Conservation (phyloP, 2,329 filamentous ascomycete species). For the Sporothrix protearum region DNA sequence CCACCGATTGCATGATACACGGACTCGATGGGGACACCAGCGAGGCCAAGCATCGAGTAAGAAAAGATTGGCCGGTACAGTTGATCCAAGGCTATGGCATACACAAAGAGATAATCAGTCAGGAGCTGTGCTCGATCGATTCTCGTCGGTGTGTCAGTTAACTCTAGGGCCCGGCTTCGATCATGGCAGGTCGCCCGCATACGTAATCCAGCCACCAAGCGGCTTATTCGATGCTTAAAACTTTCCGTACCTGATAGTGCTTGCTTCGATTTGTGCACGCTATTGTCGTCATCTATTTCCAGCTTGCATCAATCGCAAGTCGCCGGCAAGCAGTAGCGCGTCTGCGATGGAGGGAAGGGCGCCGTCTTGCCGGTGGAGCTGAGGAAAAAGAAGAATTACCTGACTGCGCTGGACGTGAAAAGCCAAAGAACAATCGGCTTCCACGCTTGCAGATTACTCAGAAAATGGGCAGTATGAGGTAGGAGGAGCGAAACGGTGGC, state of each 20-base stretch:
- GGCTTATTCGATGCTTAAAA: neutral
- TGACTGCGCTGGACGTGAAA: neutral
- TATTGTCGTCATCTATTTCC: neutral
- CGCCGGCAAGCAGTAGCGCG: neutral
- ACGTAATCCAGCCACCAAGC: neutral
- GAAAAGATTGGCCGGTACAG: neutral
- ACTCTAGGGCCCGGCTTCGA: neutral
- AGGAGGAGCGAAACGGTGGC: neutral
- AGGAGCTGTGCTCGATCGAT: neutral
- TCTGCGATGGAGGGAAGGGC: neutral
- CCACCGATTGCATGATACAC: neutral
- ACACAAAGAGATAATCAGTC: neutral
- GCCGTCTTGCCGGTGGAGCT: neutral
- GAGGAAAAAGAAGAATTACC: neutral
- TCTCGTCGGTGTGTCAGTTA: neutral
- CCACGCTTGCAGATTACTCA: neutral
- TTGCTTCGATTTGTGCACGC: neutral
- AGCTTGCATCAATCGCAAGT: neutral
- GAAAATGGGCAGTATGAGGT: neutral
- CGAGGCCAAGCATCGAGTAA: neutral
- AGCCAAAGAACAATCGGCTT: neutral
- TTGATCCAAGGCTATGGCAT: neutral
- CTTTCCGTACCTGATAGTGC: neutral
- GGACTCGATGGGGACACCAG: neutral
- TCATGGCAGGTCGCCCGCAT: neutral